Base-by-base conservation (phyloP, 2,329 filamentous ascomycete genomes). In the Fonsecaea monophora region DNA sequence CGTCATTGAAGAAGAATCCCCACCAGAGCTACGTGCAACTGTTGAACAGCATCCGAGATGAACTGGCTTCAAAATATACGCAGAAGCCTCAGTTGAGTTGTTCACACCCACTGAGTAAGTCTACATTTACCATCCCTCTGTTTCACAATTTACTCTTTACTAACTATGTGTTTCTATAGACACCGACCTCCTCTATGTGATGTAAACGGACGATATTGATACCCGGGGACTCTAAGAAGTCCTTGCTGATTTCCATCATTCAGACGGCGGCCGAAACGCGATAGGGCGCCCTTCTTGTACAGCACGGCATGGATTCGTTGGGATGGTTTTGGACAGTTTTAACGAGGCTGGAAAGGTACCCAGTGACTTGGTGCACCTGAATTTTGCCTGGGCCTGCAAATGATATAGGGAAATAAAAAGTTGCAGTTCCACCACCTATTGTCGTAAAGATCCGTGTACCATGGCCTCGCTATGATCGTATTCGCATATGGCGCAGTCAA, bases 31-130 rank as follows among this genome's bases (percentile, higher is more conserved):
- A 99, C 76, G 92, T 98, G 59, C 90, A 97, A 83, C 83, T 99
- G 65, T 86, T 99, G 72, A 98, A 97, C 84, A 97, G 90, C 79
- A 94, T 99, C 75, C 91, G 95, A 65, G 94, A 97, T 65, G 90
- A 97, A 75, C 84, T 99, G 66, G 83, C 91, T 72, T 87, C 87
- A 45, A 95, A 96, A 78, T 99, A 99, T 78, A 85, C 86, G 8
- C 95, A 99, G 81, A 97, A 97, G 82, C 95, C 95, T 60, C 95
- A 99, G 83, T 83, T 99, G 72, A 97, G 94, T 76, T 94, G 92
- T 82, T 97, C 93, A 78, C 95, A 99, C 80, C 95, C 95, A 40
- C 83, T 99, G 75, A 93, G 94, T 97, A 88, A 82, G 89, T 81
- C 18, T 12, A 45, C 42, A 65, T 18, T 7, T 45, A 50, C 40